Evolutionary conservation across 2,329 filamentous ascomycete genomes (phyloP).

Genomic region (Dactylella cylindrospora): DNA sequence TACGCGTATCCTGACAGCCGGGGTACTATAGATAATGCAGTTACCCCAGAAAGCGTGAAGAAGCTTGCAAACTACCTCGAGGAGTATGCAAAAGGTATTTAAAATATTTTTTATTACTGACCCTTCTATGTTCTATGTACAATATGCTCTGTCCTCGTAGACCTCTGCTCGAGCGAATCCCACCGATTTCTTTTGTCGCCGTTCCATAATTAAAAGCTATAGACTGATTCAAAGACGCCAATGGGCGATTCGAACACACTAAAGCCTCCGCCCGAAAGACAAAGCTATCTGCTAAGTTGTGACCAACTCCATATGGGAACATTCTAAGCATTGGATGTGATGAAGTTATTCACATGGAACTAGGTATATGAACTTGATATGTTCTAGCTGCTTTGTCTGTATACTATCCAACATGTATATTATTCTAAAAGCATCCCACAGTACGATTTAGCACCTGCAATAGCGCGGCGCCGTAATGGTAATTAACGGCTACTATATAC

Average conservation of each 20-base stretch:
- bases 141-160: background rate
- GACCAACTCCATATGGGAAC: too few relatives aligned
- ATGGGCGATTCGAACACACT: conserved; percentile 5
- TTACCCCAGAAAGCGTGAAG: conserved; percentile 67
- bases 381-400: too few relatives aligned
- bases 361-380: too few relatives aligned
- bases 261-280: conserved; percentile 15
- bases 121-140: background rate
- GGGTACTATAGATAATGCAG: conserved; percentile 26
- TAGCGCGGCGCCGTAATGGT: too few relatives aligned
- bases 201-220: background rate
- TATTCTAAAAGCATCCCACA: too few relatives aligned
- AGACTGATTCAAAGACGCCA: conserved; percentile 11
- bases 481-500: too few relatives aligned
- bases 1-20: too few relatives aligned
- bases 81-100: conserved; percentile 55
- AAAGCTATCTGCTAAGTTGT: conserved; percentile 11
- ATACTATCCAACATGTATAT: too few relatives aligned
- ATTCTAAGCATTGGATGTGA: too few relatives aligned
- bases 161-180: background rate
- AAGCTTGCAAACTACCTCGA: conserved; percentile 67
- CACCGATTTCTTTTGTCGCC: conserved; percentile 4
- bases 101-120: conserved; percentile 14
- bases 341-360: too few relatives aligned
- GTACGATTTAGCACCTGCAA: too few relatives aligned